Evolutionary conservation across 2,329 filamentous ascomycete species (phyloP), one percentile per base, ranked within the genome.

Genomic region (Ilyonectria sp.): DNA sequence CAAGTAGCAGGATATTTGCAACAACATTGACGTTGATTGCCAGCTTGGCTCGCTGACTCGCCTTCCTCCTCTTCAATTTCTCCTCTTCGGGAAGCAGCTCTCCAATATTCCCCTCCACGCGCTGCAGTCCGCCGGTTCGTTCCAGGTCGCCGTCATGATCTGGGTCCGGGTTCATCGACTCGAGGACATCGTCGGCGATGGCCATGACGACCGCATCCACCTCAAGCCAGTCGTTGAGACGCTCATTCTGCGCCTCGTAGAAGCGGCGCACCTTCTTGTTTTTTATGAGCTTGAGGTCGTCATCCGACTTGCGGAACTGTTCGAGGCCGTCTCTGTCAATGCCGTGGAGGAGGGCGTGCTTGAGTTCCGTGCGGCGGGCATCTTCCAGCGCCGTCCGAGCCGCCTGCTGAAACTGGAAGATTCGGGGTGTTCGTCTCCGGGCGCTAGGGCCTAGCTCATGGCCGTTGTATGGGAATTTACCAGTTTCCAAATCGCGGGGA

Each of bases 21-120:
- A 86, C 80, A 56, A 96, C 87, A 75, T 96, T 97, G 79, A 96
- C 82, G 76, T 94, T 94, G 74, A 98, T 95, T 29, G 94, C 94
- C 35, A 94, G 49, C 8, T 64, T 74, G 1, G 78, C 78, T 19
- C 66, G 74, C 3, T 31, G 66, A 2, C 70, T 72, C 1, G 76
- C 76, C 33, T 64, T 73, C 0, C 56, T 64, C n/a, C 78, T 70
- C 55, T 74, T 73, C 26, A 68, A 54, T 56, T 74, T 76, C 59
- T 80, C 78, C n/a, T 78, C 77, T 0, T 79, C 74, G 0, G 78
- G 78, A 6, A 80, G 43, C 33, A 80, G 44, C 65, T 79, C 75
- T 10, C 74, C 76, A 7, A 80, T 77, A 19, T 77, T 77, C 0
- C 78, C 78, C 17, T 70, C 65, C 0, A 79, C 76, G 1, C 70